phyloP scores from a whole-genome alignment of 2,329 filamentous ascomycete genomes.

The Geoglossum cookeanum region DNA sequence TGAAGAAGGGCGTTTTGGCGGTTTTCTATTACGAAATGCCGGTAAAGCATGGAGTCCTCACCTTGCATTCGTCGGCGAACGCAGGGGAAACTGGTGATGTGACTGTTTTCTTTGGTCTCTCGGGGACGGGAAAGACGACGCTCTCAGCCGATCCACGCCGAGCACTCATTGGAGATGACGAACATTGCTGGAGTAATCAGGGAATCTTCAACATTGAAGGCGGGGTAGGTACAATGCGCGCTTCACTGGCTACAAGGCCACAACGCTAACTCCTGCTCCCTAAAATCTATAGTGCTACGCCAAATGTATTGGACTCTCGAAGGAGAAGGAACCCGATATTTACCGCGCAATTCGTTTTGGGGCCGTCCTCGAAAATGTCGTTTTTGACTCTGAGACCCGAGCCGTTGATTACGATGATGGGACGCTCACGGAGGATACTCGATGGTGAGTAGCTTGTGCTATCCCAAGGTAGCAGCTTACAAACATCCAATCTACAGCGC shows the following conservation, averaged over 20 bases:
- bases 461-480: background rate
- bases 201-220: constrained; percentile 99
- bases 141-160: constrained; percentile 94
- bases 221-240: constrained; percentile 29
- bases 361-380: constrained; percentile 94
- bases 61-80: constrained; percentile 95
- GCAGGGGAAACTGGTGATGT: constrained; percentile 89
- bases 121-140: constrained; percentile 96
- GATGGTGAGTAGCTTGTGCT: constrained; percentile 34
- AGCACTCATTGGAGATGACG: constrained; percentile 89
- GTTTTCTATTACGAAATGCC: constrained; percentile 99
- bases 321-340: constrained; percentile 98
- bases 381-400: constrained; percentile 81
- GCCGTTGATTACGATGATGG: constrained; percentile 88
- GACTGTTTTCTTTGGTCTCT: constrained; percentile 97
- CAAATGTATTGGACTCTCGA: constrained; percentile 93
- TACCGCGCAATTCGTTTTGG: constrained; percentile 91
- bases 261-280: background rate
- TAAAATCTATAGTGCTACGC: constrained; percentile 52
- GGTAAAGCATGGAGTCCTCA: constrained; percentile 97
- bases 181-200: constrained; percentile 97
- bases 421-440: constrained; percentile 94
- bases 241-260: background rate
- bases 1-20: constrained; percentile 98
- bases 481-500: constrained; percentile 29